Conservation (phyloP, 371 early-diverging fungal genomes). For the Dinochytrium kinnereticum region DNA sequence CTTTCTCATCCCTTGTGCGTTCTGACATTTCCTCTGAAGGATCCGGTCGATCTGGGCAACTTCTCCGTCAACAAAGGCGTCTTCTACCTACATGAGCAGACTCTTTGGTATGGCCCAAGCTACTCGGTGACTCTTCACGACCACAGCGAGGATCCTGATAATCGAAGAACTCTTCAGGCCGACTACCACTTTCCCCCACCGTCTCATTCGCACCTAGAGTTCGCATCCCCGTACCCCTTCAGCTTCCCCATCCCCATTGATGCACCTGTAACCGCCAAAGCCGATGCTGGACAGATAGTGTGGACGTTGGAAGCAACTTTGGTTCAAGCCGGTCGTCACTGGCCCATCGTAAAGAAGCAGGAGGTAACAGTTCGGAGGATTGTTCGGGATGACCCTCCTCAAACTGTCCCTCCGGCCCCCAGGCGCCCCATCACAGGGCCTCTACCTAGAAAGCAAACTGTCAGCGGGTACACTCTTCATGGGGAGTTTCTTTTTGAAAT, state of each 20-base stretch:
- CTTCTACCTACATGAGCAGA: constrained; percentile 21
- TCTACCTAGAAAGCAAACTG: constrained; percentile 7
- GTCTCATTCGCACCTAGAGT: neutral
- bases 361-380: constrained; percentile 9
- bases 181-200: neutral
- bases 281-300: constrained; percentile 1
- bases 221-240: constrained; percentile 11
- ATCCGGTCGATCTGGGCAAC: constrained; percentile 18
- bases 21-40: too few relatives aligned
- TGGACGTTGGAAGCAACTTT: constrained; percentile 15
- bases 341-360: constrained; percentile 4
- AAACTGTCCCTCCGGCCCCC: constrained; percentile 10
- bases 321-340: constrained; percentile 12
- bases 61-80: constrained; percentile 18
- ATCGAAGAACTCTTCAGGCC: neutral
- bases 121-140: neutral
- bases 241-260: constrained; percentile 14
- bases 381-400: neutral
- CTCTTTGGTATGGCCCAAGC: constrained; percentile 19
- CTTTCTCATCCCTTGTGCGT: too few relatives aligned
- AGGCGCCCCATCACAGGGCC: neutral
- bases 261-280: neutral
- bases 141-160: neutral
- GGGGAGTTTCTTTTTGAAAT: constrained; percentile 11
- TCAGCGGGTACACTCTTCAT: constrained; percentile 3